Percentiles rank a stretch among this genome's conserved stretches.
These are phyloP conservation scores for Diplodia mutila DNA, from an alignment of 2,329 filamentous ascomycete genomes.

Conservation along the genomic window DNA sequence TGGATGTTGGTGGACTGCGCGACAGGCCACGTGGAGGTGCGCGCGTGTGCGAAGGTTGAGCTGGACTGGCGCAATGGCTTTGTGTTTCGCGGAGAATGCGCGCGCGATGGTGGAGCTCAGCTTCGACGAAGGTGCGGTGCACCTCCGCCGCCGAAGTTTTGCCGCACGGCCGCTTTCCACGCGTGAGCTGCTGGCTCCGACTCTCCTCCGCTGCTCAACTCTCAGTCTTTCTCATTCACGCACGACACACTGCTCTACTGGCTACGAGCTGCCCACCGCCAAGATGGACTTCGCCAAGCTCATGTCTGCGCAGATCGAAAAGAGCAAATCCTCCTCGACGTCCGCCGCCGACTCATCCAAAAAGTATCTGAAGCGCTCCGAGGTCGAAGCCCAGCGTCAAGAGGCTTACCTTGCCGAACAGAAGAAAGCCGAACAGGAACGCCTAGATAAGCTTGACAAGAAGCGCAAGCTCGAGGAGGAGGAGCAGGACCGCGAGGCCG, in stretches of 20 bases:
- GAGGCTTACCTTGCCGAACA: slow-evolving; percentile 83
- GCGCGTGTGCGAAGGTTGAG: background rate
- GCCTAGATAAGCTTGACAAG: slow-evolving; percentile 68
- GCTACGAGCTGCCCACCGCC: background rate
- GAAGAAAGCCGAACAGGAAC: slow-evolving; percentile 70
- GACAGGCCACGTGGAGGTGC: background rate
- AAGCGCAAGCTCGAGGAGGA: slow-evolving; percentile 93
- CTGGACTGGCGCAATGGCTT: slow-evolving; percentile 9
- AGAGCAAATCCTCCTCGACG: slow-evolving; percentile 62
- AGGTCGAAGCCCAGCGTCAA: slow-evolving; percentile 80
- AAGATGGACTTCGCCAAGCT: slow-evolving; percentile 92
- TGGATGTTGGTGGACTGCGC: background rate
- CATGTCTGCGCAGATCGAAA: slow-evolving; percentile 91
- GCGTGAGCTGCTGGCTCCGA: background rate
- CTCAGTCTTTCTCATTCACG: background rate
- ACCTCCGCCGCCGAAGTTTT: background rate
- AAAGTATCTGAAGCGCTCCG: slow-evolving; percentile 84
- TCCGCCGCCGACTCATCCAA: slow-evolving; percentile 38
- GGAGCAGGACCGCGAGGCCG: slow-evolving; percentile 68
- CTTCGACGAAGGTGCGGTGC: background rate
- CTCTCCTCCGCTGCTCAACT: background rate
- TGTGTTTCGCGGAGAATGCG: background rate
- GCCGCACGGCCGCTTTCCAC: background rate
- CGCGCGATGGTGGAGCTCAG: background rate
- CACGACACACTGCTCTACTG: background rate